Evolutionary conservation across 1,139 yeast species (phyloP), one percentile per base, ranked within the genome.

Genomic region (Eremothecium cymbalariae): DNA sequence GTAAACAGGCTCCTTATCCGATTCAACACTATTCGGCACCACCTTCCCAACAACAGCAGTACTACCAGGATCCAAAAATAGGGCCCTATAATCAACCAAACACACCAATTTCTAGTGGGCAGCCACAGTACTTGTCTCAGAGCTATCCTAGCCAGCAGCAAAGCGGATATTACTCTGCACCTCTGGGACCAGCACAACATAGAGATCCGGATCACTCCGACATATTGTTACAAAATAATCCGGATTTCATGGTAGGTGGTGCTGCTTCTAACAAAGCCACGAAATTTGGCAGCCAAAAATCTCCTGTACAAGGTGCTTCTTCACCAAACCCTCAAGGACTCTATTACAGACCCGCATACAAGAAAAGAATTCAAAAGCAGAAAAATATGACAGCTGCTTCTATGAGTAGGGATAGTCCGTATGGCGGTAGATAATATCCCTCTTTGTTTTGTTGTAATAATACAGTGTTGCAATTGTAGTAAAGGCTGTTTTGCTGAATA

Each of bases 151-250:
- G 21, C 11, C 24, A 21, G 12, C 24, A 11, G 24, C 30, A 27
- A 16, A 11, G 14, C n/a, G 30, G 21, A 4, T 17, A n/a, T 8
- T 27, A 16, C 8, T 14, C 21, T 5, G 14, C 30, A n/a, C 21
- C 30, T n/a, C 17, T 18, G 21, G 21, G 21, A 9, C 12, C n/a
- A 12, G 21, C 11, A 21, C 30, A n/a, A 4, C n/a, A n/a, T n/a
- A n/a, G 30, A 6, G 34, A 25, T 23, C 33, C 37, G 18, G 64
- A 72, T 7, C 59, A 70, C 3, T 68, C 77, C 1, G 76, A 71
- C 34, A 62, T 60, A 38, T 65, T 68, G 8, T 58, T 73, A 45
- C 65, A 65, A 28, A 64, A 62, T 40, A 73, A 72, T 46, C 79
- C 79, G 6, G 77, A 73, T 46, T 71, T 73, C 44, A 54, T 66